Base-by-base conservation (phyloP, 2,329 filamentous ascomycete genomes). In the Geoglossum cookeanum region DNA sequence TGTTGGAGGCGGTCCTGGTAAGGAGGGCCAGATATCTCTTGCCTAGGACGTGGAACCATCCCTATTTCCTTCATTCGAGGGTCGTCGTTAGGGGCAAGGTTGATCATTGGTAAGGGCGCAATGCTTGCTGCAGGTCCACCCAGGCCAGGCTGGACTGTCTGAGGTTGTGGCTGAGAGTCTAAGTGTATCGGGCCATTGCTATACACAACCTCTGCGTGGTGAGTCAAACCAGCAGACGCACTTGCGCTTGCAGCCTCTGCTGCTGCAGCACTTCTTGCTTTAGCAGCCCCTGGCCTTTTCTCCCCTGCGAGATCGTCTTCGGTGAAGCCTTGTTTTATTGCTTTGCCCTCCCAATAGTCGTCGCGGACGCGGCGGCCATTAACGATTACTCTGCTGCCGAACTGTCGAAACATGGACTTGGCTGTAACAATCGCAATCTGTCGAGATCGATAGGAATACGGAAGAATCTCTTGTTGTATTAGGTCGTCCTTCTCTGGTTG, bases 291-390 rank as follows among this genome's bases (percentile, higher is more conserved):
- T 4, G 92, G 92, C 61, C 92, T 79, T 75, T 98, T 97, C 72
- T 98, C 92, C 45, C 92, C 92, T 3, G 92, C 92, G 55, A 90
- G 77, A 69, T 98, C 92, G 61, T 94, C 89, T 68, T 98, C 92
- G 0, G 92, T 98, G 67, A 98, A 98, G 9, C 92, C 92, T 70
- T 98, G 92, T 71, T 97, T 98, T 53, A 86, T 79, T 6, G 92
- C 92, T 71, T 97, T 97, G 66, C 84, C 87, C 70, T 97, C 92
- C 92, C 92, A 98, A 71, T 98, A 98, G 68, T 98, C 92, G 70
- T 98, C 92, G 55, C 92, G 84, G 47, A 98, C 92, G 58, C 92
- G 78, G 61, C 91, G 80, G 37, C 92, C 92, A 65, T 90, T 87
- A 39, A 86, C 81, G 61, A 98, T 92, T 56, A 98, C 85, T 61